Base-by-base conservation (phyloP, 2,329 filamentous ascomycete genomes). In the Fusarium chuoi region DNA sequence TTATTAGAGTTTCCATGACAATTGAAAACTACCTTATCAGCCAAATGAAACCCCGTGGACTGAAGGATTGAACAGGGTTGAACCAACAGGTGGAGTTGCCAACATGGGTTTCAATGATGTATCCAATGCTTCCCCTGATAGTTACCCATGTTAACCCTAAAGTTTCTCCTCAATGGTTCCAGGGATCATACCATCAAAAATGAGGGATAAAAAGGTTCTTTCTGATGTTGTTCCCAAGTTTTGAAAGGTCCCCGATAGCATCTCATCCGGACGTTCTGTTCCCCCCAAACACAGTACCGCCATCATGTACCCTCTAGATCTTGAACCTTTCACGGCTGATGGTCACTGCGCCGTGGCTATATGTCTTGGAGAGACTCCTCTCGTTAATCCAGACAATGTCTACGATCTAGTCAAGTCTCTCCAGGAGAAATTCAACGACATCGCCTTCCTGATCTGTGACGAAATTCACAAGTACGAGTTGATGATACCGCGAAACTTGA, bases 381-480 rank as follows among this genome's bases (percentile, higher is more conserved):
- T 62, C 2, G 7, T 22, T 22, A 7, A n/a, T 7, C n/a, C 41
- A 8, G 24, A 18, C 6, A 62, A 62, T 2, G 11, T 62, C 39
- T 45, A 10, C 10, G 41, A 62, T n/a, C 59, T 62, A 10, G 12
- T 45, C 17, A 38, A 18, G 3, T 10, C 20, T 18, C 39, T 62
- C 1, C 39, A 46, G 13, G 5, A 45, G 20, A 58, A 14, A 17
- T 62, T 58, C 13, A 45, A 14, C 24, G 26, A 46, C 5, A 39
- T 62, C 4, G 33, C 24, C 33, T 62, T 62, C 51, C 51, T 62
- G 1, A 39, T 58, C 8, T 62, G 51, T 12, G 51, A 62, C 14
- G 51, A 62, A 3, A 62, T 62, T 4, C 59, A 62, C 39, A 62
- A 62, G 11, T 62, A 62, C 24, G 59, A 62, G 22, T 33, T 58